phyloP scores from a whole-genome alignment of 2,329 filamentous ascomycete species.

The Neopestalotiopsis rosae region DNA sequence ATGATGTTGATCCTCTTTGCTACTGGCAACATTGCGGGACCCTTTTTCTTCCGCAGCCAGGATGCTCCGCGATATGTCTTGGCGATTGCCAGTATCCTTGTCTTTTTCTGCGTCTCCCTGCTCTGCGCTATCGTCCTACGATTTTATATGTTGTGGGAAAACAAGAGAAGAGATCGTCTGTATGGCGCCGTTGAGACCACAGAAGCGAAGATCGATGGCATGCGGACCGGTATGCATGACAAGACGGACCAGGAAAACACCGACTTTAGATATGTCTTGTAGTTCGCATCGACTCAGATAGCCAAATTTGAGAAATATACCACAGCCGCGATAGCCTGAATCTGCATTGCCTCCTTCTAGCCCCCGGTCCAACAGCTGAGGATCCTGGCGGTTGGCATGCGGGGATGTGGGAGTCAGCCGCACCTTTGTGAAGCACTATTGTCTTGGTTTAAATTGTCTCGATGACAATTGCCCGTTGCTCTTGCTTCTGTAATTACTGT shows the following conservation, averaged over 20 bases:
- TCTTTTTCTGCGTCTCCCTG: conserved; percentile 25
- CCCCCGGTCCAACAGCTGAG: no score
- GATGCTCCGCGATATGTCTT: conserved; percentile 29
- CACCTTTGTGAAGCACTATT: no score
- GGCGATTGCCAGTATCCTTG: conserved; percentile 33
- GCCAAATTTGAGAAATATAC: no score
- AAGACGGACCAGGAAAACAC: conserved; percentile 61
- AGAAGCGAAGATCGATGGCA: conserved; percentile 52
- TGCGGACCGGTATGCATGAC: conserved; percentile 61
- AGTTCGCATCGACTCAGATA: conserved; percentile 6
- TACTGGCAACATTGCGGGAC: conserved; percentile 27
- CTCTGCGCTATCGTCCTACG: conserved; percentile 25
- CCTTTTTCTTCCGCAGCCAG: conserved; percentile 29
- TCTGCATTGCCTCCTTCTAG: no score
- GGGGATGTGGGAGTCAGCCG: no score
- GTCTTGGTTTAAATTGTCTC: no score
- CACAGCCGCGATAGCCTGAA: no score
- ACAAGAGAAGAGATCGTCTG: conserved; percentile 56
- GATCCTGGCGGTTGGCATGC: no score
- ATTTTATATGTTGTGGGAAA: conserved; percentile 35
- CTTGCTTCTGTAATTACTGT: no score
- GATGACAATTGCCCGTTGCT: no score
- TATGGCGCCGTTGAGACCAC: conserved; percentile 29
- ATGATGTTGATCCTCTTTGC: conserved; percentile 34
- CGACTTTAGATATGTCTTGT: conserved; percentile 58